These are phyloP conservation scores for Capronia americana DNA, from an alignment of 2,329 filamentous ascomycete species.

Conservation along the genomic window DNA sequence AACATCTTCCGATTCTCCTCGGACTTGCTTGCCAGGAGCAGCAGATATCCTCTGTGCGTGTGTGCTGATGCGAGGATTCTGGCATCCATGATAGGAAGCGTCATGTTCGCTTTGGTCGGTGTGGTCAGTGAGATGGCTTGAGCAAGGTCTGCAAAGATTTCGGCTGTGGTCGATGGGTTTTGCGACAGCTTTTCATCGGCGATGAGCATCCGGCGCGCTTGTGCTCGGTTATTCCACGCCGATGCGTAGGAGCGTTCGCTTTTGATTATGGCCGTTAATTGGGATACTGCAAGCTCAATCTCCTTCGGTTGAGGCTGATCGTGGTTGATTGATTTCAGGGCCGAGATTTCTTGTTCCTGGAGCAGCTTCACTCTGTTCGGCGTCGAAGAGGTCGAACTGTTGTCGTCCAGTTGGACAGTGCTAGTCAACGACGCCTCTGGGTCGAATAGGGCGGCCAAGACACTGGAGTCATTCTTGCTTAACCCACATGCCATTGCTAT, in stretches of 20 bases:
- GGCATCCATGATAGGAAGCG: conserved; percentile 56
- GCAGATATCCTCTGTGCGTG: conserved; percentile 59
- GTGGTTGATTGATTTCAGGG: conserved; percentile 47
- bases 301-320: conserved; percentile 36
- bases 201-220: conserved; percentile 52
- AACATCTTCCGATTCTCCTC: conserved; percentile 32
- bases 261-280: conserved; percentile 52
- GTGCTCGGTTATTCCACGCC: conserved; percentile 63
- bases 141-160: conserved; percentile 47
- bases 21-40: conserved; percentile 48
- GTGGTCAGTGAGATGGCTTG: conserved; percentile 55
- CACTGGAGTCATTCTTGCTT: conserved; percentile 53
- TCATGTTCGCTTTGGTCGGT: conserved; percentile 47
- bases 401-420: conserved; percentile 44
- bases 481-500: conserved; percentile 36
- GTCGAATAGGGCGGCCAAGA: conserved; percentile 55
- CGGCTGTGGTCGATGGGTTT: conserved; percentile 32
- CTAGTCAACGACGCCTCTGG: conserved; percentile 46
- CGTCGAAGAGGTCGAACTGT: conserved; percentile 50
- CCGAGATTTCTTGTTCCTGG: conserved; percentile 49
- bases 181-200: conserved; percentile 35
- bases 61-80: conserved; percentile 60
- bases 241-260: conserved; percentile 59
- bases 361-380: conserved; percentile 50
- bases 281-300: conserved; percentile 45